phyloP scores from a whole-genome alignment of 768 basidiomycete species.

The Auriscalpium orientale region DNA sequence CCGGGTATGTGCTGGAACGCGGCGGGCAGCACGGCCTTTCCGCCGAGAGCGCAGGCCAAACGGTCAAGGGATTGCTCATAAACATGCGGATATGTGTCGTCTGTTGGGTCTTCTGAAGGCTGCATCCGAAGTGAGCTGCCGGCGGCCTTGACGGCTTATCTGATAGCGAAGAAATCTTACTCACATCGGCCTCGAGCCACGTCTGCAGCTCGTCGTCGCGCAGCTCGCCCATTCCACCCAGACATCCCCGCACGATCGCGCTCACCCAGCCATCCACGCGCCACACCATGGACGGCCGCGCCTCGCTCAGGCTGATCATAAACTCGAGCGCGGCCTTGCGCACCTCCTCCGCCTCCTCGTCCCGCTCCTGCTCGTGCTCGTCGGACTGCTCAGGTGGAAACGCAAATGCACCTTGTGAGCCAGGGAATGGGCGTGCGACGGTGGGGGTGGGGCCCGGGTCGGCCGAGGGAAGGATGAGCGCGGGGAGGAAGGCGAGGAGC shows the following conservation, averaged over 20 bases:
- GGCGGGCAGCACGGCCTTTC: constrained; percentile 64
- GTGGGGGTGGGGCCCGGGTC: constrained; percentile 49
- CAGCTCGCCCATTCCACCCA: constrained; percentile 78
- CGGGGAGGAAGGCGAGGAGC: constrained; percentile 62
- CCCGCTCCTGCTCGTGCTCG: constrained; percentile 35
- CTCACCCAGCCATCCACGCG: constrained; percentile 64
- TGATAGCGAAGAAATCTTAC: too few species aligned
- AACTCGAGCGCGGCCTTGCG: constrained; percentile 74
- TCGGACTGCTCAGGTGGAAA: constrained; percentile 32
- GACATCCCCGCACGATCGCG: constrained; percentile 62
- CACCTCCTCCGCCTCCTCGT: constrained; percentile 65
- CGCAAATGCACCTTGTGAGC: constrained; percentile 20
- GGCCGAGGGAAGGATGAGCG: constrained; percentile 56
- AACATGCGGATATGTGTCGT: constrained; percentile 63
- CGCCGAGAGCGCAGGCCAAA: constrained; percentile 73
- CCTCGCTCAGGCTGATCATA: constrained; percentile 72
- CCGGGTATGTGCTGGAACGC: constrained; percentile 80
- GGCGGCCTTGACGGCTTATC: too few species aligned
- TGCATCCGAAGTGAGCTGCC: constrained; percentile 27
- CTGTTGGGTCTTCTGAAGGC: constrained; percentile 56
- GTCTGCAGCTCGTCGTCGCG: constrained; percentile 49
- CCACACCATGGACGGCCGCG: constrained; percentile 60
- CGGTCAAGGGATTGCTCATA: constrained; percentile 83
- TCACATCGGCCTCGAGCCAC: constrained; percentile 73
- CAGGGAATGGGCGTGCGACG: constrained; percentile 36